Evolutionary conservation across 1,139 yeast genomes (phyloP).

Genomic region (Debaryomyces fabryi): DNA sequence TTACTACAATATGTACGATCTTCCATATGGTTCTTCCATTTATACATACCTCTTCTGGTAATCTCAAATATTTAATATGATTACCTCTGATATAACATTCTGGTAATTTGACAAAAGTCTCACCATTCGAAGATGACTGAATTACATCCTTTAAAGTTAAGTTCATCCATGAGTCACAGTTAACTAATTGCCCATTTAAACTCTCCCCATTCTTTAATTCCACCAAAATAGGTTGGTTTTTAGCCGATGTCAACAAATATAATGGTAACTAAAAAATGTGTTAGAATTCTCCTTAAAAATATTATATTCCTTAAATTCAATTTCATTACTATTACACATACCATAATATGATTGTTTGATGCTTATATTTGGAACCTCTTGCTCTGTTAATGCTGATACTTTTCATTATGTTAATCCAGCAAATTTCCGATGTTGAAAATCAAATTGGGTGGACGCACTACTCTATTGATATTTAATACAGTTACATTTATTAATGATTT

Average conservation of each 20-base stretch:
- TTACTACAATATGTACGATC: neutral
- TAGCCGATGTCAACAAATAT: slow-evolving; percentile 86
- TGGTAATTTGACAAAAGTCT: slow-evolving; percentile 64
- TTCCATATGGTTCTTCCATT: neutral
- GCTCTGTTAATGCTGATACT: neutral
- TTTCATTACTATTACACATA: neutral
- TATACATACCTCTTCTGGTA: slow-evolving; percentile 41
- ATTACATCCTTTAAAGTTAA: slow-evolving; percentile 79
- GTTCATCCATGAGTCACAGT: slow-evolving; percentile 97
- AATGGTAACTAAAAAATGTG: slow-evolving; percentile 66
- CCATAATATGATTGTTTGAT: neutral
- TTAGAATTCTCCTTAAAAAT: slow-evolving; percentile 17
- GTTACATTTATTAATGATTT: neutral
- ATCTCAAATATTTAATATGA: slow-evolving; percentile 55
- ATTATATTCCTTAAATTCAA: too few species aligned
- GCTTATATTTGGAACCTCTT: neutral
- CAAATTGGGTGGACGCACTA: neutral
- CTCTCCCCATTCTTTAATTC: slow-evolving; percentile 94
- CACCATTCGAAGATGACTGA: slow-evolving; percentile 72
- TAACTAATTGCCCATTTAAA: slow-evolving; percentile 78
- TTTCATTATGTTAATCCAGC: neutral
- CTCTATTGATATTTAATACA: neutral
- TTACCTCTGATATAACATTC: slow-evolving; percentile 88
- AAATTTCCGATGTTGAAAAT: slow-evolving; percentile 5
- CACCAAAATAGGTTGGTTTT: slow-evolving; percentile 83